Evolutionary conservation across 371 early-diverging fungal genomes (phyloP), one percentile per base, ranked within the genome.

Genomic region (Actinomortierella ambigua): DNA sequence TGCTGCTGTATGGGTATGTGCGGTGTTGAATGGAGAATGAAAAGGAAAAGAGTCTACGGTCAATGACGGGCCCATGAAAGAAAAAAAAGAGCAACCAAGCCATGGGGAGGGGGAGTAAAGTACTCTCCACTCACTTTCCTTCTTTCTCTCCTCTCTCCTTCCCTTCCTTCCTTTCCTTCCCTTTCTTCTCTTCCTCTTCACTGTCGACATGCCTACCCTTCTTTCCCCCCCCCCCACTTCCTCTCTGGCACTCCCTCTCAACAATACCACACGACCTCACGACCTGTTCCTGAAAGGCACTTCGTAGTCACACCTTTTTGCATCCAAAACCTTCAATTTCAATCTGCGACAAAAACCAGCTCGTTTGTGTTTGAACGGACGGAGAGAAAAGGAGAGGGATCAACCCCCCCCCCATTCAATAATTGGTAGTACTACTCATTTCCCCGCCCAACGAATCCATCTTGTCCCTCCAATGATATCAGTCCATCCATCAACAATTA

Each of bases 41-140:
- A 17, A 60, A 18, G 52, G 34, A 48, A 39, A 15, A 24, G 17
- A 20, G n/a, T n/a, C 20, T 41, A 43, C 44, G 22, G 41, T 23
- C 20, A 48, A 50, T 42, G 50, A 49, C 26, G 51, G 40, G 49
- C 13, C 44, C 6, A 44, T 13, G 20, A 13, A 3, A 44, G 44
- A 20, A 44, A 44, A 44, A 44, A 44, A 6, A 44, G 20, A 44
- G 20, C 15, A 44, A 44, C 15, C 15, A 44, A 20, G 41, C 41
- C 9, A 9, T 9, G 15, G 41, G 9, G 8, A 41, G 41, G 41
- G 41, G 41, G 41, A 15, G 41, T 8, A 15, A 41, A 15, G 41
- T 51, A 51, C 27, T 18, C 48, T 40, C 40, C 57, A 34, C 48
- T 18, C 47, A 27, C 20, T 18, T 17, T 29, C 14, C 20, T 56